Base-by-base conservation (phyloP, 1,139 yeast species). In the Taphrina populina region DNA sequence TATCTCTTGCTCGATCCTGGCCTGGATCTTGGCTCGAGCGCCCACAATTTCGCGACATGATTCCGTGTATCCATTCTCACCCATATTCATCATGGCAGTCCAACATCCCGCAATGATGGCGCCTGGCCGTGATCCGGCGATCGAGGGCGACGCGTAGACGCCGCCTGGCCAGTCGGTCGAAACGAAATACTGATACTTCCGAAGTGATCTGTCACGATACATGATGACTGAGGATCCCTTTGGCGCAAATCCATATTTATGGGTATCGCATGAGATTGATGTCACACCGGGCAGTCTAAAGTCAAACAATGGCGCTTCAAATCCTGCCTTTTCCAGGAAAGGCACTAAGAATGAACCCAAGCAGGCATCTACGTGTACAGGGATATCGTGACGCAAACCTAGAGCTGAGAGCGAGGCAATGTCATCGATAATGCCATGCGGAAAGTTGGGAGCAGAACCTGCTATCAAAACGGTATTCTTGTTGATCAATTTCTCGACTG, bases 211-310 rank as follows among this genome's bases (percentile, higher is more conserved):
- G 60, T 76, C 71, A 52, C 96, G 77, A 70, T 92, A 92, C 95
- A 92, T 84, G 64, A 92, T 85, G 35, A 90, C 78, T 0, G 96
- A 88, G 0, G 95, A 84, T 3, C 98, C 98, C 70, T 92, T 92
- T 43, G 98, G 97, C 7, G 97, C 96, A 75, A 90, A 92, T 1
- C 97, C 98, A 67, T 92, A 92, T 70, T 92, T 92, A 74, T 92
- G 98, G 15, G 97, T 90, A 68, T 92, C 98, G 71, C 97, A 92
- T 10, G 96, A 86, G 60, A 92, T 90, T 2, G 96, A 88, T 0
- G 97, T 92, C n/a, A 92, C 97, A 36, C 97, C 97, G 0, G 88
- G 84, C 1, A 88, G 76, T 62, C 94, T 74, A 71, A 92, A 92
- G 69, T 92, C 98, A 71, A 90, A 90, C 15, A 72, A 46, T 6